Evolutionary conservation across 441 rosid genomes (phyloP).

Genomic region (Gossypium gossypioides): DNA sequence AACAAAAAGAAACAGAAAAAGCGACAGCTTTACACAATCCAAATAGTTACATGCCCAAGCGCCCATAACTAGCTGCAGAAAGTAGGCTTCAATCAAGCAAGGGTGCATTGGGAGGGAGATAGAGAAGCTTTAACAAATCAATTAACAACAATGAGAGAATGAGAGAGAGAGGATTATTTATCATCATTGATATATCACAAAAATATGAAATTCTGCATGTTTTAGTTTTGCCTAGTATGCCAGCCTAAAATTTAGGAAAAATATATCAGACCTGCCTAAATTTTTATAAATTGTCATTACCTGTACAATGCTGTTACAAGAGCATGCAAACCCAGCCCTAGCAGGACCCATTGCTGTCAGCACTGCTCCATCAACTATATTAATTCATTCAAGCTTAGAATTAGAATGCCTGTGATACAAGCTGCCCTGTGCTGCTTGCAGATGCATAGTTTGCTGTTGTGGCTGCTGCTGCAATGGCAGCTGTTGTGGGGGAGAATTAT

Average conservation of each 20-base stretch:
- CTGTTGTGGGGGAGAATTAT: constrained; percentile 39
- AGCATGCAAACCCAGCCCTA: constrained; percentile 46
- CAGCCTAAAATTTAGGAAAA: background rate
- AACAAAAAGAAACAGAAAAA: background rate
- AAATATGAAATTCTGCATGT: background rate
- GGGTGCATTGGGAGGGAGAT: background rate
- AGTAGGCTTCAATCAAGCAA: background rate
- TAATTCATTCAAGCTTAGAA: constrained; percentile 53
- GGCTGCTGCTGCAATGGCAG: constrained; percentile 34
- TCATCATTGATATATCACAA: background rate
- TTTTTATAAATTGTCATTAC: constrained; percentile 24
- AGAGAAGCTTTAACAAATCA: background rate
- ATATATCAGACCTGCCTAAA: background rate
- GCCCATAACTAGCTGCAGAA: background rate
- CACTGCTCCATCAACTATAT: constrained; percentile 35
- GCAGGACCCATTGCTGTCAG: constrained; percentile 38
- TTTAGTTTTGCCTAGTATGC: background rate
- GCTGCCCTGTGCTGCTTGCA: constrained; percentile 52
- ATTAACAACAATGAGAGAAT: background rate
- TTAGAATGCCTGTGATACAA: constrained; percentile 49
- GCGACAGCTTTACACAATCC: background rate
- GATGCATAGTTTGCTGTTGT: constrained; percentile 37
- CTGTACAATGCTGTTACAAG: constrained; percentile 68
- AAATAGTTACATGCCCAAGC: background rate
- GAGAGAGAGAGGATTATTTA: background rate